These are phyloP conservation scores for Polytolypa hystricis DNA, from an alignment of 2,329 filamentous ascomycete species.

Conservation along the genomic window DNA sequence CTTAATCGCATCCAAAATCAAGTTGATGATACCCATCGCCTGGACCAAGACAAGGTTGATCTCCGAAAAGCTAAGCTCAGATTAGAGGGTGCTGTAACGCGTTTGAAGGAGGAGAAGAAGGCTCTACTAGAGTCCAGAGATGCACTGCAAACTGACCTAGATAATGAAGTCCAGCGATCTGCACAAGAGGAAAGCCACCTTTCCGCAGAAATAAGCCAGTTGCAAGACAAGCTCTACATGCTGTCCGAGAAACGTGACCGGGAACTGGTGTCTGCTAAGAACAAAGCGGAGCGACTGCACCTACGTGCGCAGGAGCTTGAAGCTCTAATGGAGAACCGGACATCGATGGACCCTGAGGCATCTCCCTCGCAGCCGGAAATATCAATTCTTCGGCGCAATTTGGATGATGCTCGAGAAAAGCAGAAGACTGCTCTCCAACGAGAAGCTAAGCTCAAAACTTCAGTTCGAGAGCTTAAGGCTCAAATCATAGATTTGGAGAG, in stretches of 20 bases:
- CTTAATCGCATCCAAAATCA: constrained; percentile 46
- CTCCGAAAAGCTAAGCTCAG: constrained; percentile 56
- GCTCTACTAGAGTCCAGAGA: constrained; percentile 46
- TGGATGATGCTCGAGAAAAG: constrained; percentile 53
- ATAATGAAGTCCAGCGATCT: constrained; percentile 55
- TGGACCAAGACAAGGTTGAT: constrained; percentile 60
- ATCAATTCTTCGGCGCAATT: constrained; percentile 50
- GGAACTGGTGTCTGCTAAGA: constrained; percentile 43
- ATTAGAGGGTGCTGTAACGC: constrained; percentile 55
- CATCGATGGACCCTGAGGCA: constrained; percentile 20
- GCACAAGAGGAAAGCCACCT: constrained; percentile 54
- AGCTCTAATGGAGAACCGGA: constrained; percentile 43
- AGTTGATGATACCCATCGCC: constrained; percentile 45
- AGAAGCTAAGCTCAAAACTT: constrained; percentile 53
- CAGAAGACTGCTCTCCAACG: constrained; percentile 55
- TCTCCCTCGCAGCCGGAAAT: constrained; percentile 38
- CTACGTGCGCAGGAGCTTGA: constrained; percentile 40
- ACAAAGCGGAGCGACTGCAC: constrained; percentile 56
- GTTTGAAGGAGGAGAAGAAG: constrained; percentile 54
- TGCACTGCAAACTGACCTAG: constrained; percentile 51
- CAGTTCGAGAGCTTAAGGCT: constrained; percentile 51
- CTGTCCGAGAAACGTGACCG: constrained; percentile 34
- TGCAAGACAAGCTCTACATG: constrained; percentile 41
- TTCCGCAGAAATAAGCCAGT: constrained; percentile 35
- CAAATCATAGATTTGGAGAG: constrained; percentile 57